phyloP scores from a whole-genome alignment of 2,329 filamentous ascomycete genomes.

The Fusarium dimerum region DNA sequence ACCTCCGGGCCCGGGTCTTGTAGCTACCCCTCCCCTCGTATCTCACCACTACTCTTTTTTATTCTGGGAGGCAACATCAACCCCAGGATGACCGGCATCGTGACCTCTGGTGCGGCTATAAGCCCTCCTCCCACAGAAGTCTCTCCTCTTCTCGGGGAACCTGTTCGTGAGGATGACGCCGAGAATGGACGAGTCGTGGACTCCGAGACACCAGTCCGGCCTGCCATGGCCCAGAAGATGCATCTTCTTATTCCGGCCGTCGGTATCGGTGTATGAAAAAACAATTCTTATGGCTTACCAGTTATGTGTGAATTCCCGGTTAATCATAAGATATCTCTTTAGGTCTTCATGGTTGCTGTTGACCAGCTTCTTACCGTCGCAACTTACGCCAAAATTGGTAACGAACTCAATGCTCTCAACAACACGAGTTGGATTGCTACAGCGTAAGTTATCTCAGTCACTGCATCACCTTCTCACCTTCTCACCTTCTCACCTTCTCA shows the following conservation, averaged over 20 bases:
- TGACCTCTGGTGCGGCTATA: neutral
- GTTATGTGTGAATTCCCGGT: neutral
- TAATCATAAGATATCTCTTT: neutral
- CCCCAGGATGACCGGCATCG: conserved; percentile 13
- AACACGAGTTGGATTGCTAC: conserved; percentile 74
- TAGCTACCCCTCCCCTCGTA: neutral
- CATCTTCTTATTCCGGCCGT: conserved; percentile 40
- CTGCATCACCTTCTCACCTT: too few species aligned
- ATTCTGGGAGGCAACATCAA: neutral
- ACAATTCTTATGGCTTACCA: neutral
- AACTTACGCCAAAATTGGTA: conserved; percentile 78
- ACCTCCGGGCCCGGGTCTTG: neutral
- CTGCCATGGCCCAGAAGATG: conserved; percentile 36
- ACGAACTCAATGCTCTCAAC: conserved; percentile 72
- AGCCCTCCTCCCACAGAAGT: conserved; percentile 19
- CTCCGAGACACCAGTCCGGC: conserved; percentile 4
- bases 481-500: neutral
- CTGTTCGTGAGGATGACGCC: conserved; percentile 1
- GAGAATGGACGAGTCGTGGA: conserved; percentile 12
- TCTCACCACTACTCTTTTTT: neutral
- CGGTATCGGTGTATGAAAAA: conserved; percentile 37
- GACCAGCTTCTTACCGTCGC: conserved; percentile 78
- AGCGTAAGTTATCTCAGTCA: conserved; percentile 34
- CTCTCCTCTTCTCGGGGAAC: conserved; percentile 29
- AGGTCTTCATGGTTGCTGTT: conserved; percentile 72